These are phyloP conservation scores for Emericellopsis terricola DNA, from an alignment of 495 filamentous ascomycete genomes.

Conservation along the genomic window DNA sequence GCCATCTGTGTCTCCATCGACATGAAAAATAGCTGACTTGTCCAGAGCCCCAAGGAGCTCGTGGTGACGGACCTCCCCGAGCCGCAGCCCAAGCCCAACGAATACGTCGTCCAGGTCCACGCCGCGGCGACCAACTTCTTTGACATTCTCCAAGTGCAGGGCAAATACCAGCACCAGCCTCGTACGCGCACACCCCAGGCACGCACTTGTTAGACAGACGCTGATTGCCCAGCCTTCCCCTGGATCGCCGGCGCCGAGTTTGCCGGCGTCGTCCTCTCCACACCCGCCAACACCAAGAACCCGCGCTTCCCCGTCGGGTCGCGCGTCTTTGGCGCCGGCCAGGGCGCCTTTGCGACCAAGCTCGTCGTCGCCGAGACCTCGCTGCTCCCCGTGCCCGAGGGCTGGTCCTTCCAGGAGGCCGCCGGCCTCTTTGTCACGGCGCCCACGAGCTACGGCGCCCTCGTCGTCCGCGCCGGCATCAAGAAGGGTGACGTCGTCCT, in stretches of 20 bases:
- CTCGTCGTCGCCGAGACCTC: slow-evolving; percentile 44
- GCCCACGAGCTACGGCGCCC: slow-evolving; percentile 73
- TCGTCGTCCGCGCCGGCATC: slow-evolving; percentile 60
- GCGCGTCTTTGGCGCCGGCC: slow-evolving; percentile 69
- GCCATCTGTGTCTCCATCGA: not conserved
- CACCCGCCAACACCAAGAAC: slow-evolving; percentile 28
- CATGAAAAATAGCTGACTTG: slow-evolving; percentile 3
- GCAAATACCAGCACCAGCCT: slow-evolving; percentile 52
- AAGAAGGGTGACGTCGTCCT: slow-evolving; percentile 73
- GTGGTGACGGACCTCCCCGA: slow-evolving; percentile 52
- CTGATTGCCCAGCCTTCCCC: slow-evolving; percentile 52
- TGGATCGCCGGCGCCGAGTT: slow-evolving; percentile 85
- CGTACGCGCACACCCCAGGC: too few relatives aligned
- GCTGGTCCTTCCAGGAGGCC: slow-evolving; percentile 71
- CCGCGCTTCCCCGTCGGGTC: slow-evolving; percentile 56
- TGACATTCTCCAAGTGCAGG: slow-evolving; percentile 78
- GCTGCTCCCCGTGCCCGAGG: slow-evolving; percentile 54
- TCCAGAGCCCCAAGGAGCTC: slow-evolving; percentile 62
- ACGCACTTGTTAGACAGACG: too few relatives aligned
- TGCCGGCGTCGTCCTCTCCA: slow-evolving; percentile 53
- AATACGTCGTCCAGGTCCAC: slow-evolving; percentile 82
- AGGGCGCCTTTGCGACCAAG: slow-evolving; percentile 74
- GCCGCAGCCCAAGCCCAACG: slow-evolving; percentile 43
- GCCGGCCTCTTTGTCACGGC: slow-evolving; percentile 83
- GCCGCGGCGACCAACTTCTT: slow-evolving; percentile 90